Percentiles rank a stretch among this genome's conserved stretches.
Conservation (phyloP, 495 filamentous ascomycete genomes). For the Penicillium chermesinum region DNA sequence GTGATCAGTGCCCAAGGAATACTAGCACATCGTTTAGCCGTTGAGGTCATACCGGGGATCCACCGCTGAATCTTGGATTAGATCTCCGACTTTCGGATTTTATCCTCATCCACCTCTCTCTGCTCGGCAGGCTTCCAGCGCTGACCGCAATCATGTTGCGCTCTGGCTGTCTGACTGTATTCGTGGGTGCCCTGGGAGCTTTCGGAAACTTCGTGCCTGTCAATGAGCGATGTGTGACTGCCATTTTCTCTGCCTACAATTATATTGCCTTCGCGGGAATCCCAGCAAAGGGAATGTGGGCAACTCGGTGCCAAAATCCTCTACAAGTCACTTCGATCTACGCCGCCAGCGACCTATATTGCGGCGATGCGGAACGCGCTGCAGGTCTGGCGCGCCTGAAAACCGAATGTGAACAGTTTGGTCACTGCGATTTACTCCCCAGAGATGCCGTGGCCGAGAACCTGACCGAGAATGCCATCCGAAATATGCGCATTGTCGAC, state of each 20-base stretch:
- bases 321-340: slow-evolving; percentile 37
- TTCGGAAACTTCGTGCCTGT: slow-evolving; percentile 13
- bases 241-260: slow-evolving; percentile 31
- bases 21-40: not conserved
- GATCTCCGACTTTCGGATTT: slow-evolving; percentile 13
- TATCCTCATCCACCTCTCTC: slow-evolving; percentile 8
- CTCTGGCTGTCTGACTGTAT: slow-evolving; percentile 13
- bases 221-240: slow-evolving; percentile 36
- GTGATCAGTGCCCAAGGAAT: too few species aligned
- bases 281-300: slow-evolving; percentile 21
- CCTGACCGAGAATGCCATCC: slow-evolving; percentile 33
- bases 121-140: not conserved
- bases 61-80: not conserved
- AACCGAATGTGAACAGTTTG: slow-evolving; percentile 24
- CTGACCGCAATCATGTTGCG: slow-evolving; percentile 7
- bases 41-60: not conserved
- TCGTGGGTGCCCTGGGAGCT: slow-evolving; percentile 1
- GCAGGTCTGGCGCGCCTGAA: slow-evolving; percentile 25
- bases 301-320: slow-evolving; percentile 31
- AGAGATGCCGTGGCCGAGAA: slow-evolving; percentile 30
- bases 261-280: slow-evolving; percentile 34
- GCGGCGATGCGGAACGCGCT: slow-evolving; percentile 19
- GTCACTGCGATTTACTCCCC: slow-evolving; percentile 24
- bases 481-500: slow-evolving; percentile 27
- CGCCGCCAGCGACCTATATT: slow-evolving; percentile 33